Evolutionary conservation across 2,329 filamentous ascomycete species (phyloP).

Genomic region (Albifimbria verrucaria): DNA sequence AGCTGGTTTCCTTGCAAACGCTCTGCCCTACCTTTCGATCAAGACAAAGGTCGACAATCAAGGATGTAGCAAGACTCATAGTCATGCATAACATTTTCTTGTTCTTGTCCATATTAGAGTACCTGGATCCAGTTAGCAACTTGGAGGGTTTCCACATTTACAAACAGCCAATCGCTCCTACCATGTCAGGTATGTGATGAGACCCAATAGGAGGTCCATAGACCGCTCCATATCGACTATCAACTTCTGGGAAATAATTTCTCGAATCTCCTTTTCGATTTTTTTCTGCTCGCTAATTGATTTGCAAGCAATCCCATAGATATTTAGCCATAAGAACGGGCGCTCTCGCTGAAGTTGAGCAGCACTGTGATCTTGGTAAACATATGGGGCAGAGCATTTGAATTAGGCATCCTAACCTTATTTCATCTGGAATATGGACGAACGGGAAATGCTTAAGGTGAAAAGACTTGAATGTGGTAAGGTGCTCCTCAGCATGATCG

Average conservation of each 20-base stretch:
- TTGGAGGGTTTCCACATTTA: no score
- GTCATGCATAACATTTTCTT: conserved; percentile 11
- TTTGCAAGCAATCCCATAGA: conserved; percentile 25
- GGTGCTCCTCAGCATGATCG: conserved; percentile 9
- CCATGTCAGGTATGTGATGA: conserved; percentile 21
- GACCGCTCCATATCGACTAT: conserved; percentile 17
- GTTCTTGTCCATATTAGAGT: conserved; percentile 6
- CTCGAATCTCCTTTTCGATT: conserved; percentile 14
- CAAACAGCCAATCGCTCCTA: conserved; percentile 1
- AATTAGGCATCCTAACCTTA: conserved; percentile 8
- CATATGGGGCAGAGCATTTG: not conserved
- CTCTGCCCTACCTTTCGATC: conserved; percentile 8
- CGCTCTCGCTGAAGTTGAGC: conserved; percentile 22
- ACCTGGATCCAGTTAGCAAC: conserved; percentile 5
- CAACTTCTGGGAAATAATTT: conserved; percentile 18
- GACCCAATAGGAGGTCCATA: conserved; percentile 20
- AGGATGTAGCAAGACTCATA: conserved; percentile 11
- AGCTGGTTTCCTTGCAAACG: conserved; percentile 11
- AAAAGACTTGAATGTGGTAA: conserved; percentile 15
- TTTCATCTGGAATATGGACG: conserved; percentile 13
- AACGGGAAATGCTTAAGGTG: conserved; percentile 26
- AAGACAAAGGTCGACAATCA: conserved; percentile 14
- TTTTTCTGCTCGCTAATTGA: conserved; percentile 14
- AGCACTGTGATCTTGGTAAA: conserved; percentile 7
- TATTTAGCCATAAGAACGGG: conserved; percentile 33